phyloP scores from a whole-genome alignment of 495 filamentous ascomycete genomes.

The Friedmanniomyces endolithicus region DNA sequence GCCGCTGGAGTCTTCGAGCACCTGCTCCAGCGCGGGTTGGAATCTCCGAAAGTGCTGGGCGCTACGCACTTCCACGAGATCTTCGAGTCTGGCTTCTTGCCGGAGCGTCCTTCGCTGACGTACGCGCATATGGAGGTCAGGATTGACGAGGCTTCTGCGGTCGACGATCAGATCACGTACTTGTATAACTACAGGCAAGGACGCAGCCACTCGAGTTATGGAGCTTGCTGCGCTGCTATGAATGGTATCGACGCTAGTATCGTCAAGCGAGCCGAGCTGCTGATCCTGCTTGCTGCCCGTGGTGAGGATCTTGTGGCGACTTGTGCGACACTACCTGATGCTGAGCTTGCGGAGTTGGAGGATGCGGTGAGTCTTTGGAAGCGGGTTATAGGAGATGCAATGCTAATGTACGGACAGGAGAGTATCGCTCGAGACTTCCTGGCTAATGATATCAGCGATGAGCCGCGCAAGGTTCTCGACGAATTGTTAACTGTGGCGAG shows the following conservation, averaged over 20 bases:
- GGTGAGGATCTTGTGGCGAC: constrained; percentile 65
- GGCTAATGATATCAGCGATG: constrained; percentile 11
- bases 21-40: constrained; percentile 46
- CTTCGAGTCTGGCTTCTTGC: constrained; percentile 61
- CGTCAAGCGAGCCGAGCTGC: constrained; percentile 61
- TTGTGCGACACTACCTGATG: constrained; percentile 49
- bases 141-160: constrained; percentile 42
- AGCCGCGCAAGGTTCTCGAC: constrained; percentile 20
- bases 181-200: constrained; percentile 63
- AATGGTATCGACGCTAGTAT: constrained; percentile 67
- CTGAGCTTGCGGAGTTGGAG: constrained; percentile 48
- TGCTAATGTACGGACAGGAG: constrained; percentile 11
- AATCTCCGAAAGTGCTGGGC: constrained; percentile 70
- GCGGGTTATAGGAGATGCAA: neutral
- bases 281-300: constrained; percentile 54
- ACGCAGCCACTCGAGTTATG: constrained; percentile 69
- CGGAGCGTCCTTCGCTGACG: constrained; percentile 42
- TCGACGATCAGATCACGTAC: constrained; percentile 72
- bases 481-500: constrained; percentile 16
- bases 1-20: constrained; percentile 69
- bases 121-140: constrained; percentile 86
- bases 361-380: constrained; percentile 38
- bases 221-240: constrained; percentile 68
- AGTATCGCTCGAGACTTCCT: constrained; percentile 22
- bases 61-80: constrained; percentile 95